Evolutionary conservation across 1,139 yeast species (phyloP), one percentile per base, ranked within the genome.

Genomic region (Debaryomycetaceae sp.): DNA sequence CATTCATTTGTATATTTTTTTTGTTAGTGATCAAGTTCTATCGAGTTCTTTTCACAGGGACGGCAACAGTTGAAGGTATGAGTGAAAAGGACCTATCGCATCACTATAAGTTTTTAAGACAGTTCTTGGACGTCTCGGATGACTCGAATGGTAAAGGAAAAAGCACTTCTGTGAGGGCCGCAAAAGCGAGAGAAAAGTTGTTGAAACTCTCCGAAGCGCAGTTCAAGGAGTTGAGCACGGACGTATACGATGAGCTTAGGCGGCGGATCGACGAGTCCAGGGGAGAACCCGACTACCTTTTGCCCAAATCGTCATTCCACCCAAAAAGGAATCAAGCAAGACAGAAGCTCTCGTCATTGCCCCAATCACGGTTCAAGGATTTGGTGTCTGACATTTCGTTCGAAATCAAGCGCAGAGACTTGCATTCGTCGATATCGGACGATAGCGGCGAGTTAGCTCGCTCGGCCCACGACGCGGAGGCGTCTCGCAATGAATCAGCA

Each of bases 261-360:
- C 78, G 99, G 56, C 75, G 97, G 50, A 76, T 75, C 41, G 82
- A 77, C 49, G 80, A 76, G 52, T 65, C 74, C 33, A 58, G 79
- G 45, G 74, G 78, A 38, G 80, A 79, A 55, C 83, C 87, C 5
- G 85, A 80, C 49, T 81, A 78, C 58, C 70, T 88, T 48, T 73
- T 83, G 42, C 91, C 95, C 5, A 79, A 78, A 59, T 74, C 80
- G n/a, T 70, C 76, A 4, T 89, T 89, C 66, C 99, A 95, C 62
- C 95, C 96, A 34, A 91, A 90, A 60, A 78, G 99, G 58, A 95
- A 95, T 63, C 96, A 90, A 64, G 99, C 99, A 4, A 79, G 99
- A 55, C 91, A 88, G 60, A 93, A 91, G 65, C 76, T 95, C 53
- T 87, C 97, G 2, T 81, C 89, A 38, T 76, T 95, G 49, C 95